Base-by-base conservation (phyloP, 257 asterid species). In the Lycium barbarum region DNA sequence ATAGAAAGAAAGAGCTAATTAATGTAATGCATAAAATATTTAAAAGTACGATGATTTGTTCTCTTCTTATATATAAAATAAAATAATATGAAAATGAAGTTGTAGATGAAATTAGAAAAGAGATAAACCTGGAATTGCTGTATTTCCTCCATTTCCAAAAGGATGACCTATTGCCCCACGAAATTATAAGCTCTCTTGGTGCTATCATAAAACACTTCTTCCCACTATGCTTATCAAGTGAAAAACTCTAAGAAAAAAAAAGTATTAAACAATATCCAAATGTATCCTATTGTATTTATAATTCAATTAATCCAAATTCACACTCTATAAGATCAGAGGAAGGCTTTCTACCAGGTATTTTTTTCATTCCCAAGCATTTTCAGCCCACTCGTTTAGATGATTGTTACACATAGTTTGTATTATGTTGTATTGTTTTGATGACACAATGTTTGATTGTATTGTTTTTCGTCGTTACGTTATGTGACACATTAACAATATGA, bases 101-200 rank as follows among this genome's bases (percentile, higher is more conserved):
- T 67, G 11, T 67, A 1, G 14, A 53, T 55, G 35, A 79, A 43
- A 67, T 74, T n/a, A 72, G 9, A 15, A 15, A n/a, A 40, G 36
- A 80, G 35, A 55, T 26, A 80, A 57, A 92, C 95, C 93, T 92
- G 7, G 91, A 90, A n/a, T 84, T 88, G 7, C 85, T 81, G 3
- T 83, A 6, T 67, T 87, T 67, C 40, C 13, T 86, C 91, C 86
- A 88, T 13, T n/a, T 59, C 91, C 95, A 92, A 86, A 80, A n/a
- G 0, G 0, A 0, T 1, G 86, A 87, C 62, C 36, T 59, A 20
- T 45, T 84, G 6, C 18, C 13, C 91, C 85, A 84, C 17, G 81
- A 20, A 51, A 89, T 86, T 40, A 14, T 15, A 43, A 92, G 91
- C 43, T 86, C 89, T 82, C 86, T 86, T 80, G 92, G 89, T 26